These are phyloP conservation scores for Mycena galopus DNA, from an alignment of 768 basidiomycete genomes.

Conservation along the genomic window DNA sequence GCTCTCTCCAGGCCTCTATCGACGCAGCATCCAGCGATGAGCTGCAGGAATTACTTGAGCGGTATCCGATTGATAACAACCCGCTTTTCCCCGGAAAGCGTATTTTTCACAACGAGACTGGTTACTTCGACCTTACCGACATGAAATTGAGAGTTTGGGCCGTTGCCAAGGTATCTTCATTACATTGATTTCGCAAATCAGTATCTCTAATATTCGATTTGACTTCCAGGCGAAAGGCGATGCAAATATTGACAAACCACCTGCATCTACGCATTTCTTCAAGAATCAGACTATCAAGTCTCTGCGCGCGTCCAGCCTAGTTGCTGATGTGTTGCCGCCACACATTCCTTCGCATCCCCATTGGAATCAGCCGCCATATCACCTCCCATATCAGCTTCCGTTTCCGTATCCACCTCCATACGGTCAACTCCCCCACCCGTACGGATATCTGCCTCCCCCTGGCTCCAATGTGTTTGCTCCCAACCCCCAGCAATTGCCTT, in stretches of 20 bases:
- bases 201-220: no score
- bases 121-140: slow-evolving; percentile 3
- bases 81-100: slow-evolving; percentile 8
- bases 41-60: neutral
- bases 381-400: neutral
- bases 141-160: slow-evolving; percentile 4
- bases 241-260: neutral
- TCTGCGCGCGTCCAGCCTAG: neutral
- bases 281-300: slow-evolving; percentile 9
- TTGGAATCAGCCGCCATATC: neutral
- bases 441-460: neutral
- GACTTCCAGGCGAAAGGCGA: neutral
- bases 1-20: neutral
- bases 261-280: slow-evolving; percentile 3
- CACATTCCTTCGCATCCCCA: neutral
- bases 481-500: neutral
- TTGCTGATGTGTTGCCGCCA: neutral
- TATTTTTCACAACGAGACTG: slow-evolving; percentile 5
- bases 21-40: neutral
- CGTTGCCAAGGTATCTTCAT: neutral
- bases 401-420: neutral
- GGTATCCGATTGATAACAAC: slow-evolving; percentile 6
- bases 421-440: neutral
- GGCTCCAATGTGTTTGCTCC: neutral
- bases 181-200: neutral